Evolutionary conservation across 352 stramenopile genomes (phyloP).

Genomic region (Phytophthora aleatoria): DNA sequence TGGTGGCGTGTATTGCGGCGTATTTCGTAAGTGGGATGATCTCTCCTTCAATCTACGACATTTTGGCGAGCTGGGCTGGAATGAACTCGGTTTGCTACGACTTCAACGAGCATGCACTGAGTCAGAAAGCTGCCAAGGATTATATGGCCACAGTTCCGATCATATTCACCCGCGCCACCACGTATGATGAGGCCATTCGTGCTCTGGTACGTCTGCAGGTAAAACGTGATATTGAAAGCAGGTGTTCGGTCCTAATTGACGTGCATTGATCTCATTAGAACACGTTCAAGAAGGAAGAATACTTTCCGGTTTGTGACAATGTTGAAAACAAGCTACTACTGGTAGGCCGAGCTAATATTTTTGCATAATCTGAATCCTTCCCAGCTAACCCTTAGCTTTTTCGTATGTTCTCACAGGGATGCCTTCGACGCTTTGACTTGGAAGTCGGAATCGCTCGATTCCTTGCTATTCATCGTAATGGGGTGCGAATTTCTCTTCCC

Average conservation of each 20-base stretch:
- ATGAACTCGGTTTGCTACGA: constrained; percentile 87
- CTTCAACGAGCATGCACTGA: constrained; percentile 80
- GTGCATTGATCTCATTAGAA: constrained; percentile 34
- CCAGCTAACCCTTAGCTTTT: no score
- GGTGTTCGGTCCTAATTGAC: not conserved
- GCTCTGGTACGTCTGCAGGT: constrained; percentile 42
- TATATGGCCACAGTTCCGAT: constrained; percentile 61
- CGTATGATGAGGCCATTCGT: constrained; percentile 71
- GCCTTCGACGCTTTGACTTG: constrained; percentile 70
- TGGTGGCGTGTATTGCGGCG: constrained; percentile 78
- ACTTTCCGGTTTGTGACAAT: constrained; percentile 79
- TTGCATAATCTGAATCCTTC: no score
- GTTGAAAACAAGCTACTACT: constrained; percentile 50
- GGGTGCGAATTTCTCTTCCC: constrained; percentile 33
- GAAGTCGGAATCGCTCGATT: constrained; percentile 78
- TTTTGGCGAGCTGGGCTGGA: constrained; percentile 74
- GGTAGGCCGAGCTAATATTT: constrained; percentile 21
- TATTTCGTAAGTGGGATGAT: constrained; percentile 83
- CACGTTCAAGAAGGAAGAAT: constrained; percentile 72
- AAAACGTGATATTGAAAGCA: not conserved
- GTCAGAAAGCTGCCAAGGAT: constrained; percentile 61
- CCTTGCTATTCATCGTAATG: constrained; percentile 57
- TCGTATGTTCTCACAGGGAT: constrained; percentile 36
- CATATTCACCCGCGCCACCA: constrained; percentile 76
- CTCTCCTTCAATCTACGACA: constrained; percentile 86